Base-by-base conservation (phyloP, 148 eudicot genomes). In the Diospyros lotus region DNA sequence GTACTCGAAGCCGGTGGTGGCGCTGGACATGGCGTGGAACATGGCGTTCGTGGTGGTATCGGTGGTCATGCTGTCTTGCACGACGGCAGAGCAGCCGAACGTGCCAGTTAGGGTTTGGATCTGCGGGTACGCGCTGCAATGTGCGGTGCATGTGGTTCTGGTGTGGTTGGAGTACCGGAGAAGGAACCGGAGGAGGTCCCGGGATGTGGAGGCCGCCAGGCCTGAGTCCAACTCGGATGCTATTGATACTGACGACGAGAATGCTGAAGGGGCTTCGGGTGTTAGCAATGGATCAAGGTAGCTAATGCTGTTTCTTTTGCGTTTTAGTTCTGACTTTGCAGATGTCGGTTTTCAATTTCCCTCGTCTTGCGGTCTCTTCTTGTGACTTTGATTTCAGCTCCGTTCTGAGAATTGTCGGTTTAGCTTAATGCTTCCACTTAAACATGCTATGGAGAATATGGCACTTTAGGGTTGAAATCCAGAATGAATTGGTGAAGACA, bases 21-120 rank as follows among this genome's bases (percentile, higher is more conserved):
- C 96, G 12, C 78, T 94, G 15, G 98, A 94, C 64, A 85, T 94
- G 63, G n/a, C 84, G 75, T 94, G 98, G 98, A 94, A 94, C 73
- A n/a, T 88, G 64, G 83, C 86, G 5, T 94, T 94, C 55, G 94
- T 94, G 8, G 78, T 82, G 4, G 93, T 79, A 1, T 84, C 97
- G 3, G 64, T 87, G 3, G 89, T 81, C 43, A 76, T 92, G 86
- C 39, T 94, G 86, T 39, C 77, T 10, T 89, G 83, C 13, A 80
- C 93, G 2, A 66, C 52, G 14, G 39, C 73, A 1, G 98, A 94
- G 80, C 17, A 9, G 8, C 87, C 96, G 4, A 85, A 85, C 67
- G 93, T 90, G 17, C 97, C 98, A 58, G 61, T 94, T 83, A 86
- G 98, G 92, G 85, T 89, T 86, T 94, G 98, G 98, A 84, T 94